These are phyloP conservation scores for Phaeoacremonium minimum DNA, from an alignment of 2,329 filamentous ascomycete species.

Conservation along the genomic window DNA sequence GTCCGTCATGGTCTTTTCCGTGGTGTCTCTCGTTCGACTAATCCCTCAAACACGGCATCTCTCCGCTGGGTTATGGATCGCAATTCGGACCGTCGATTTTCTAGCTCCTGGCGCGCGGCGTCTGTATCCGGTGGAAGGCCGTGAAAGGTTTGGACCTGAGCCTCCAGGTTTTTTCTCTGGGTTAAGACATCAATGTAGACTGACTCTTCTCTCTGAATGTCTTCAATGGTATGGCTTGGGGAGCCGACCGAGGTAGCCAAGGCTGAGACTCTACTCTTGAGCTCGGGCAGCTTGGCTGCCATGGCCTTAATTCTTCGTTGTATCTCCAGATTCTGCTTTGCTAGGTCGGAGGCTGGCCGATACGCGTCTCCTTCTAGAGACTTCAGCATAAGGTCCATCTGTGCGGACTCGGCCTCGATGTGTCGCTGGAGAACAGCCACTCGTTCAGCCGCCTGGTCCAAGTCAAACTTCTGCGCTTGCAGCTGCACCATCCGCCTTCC, in stretches of 20 bases:
- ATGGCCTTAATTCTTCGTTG: conserved; percentile 67
- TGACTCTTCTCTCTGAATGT: conserved; percentile 53
- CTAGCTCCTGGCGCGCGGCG: conserved; percentile 66
- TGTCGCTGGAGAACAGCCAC: conserved; percentile 53
- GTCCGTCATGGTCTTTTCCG: conserved; percentile 29
- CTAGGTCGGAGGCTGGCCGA: conserved; percentile 52
- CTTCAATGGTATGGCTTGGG: conserved; percentile 48
- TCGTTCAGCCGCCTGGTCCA: conserved; percentile 52
- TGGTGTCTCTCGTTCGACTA: conserved; percentile 61
- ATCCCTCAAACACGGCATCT: conserved; percentile 70
- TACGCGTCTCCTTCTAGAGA: conserved; percentile 42
- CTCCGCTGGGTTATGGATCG: conserved; percentile 55
- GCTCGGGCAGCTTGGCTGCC: conserved; percentile 62
- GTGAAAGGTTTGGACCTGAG: conserved; percentile 61
- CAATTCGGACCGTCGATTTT: conserved; percentile 61
- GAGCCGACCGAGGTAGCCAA: conserved; percentile 26
- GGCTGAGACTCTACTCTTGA: conserved; percentile 48
- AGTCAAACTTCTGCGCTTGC: conserved; percentile 46
- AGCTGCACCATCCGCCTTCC: conserved; percentile 50
- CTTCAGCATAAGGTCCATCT: conserved; percentile 30
- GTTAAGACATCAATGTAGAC: conserved; percentile 53
- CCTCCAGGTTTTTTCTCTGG: conserved; percentile 55
- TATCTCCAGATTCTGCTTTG: conserved; percentile 69
- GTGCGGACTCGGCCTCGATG: conserved; percentile 44
- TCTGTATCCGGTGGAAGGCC: conserved; percentile 68